Evolutionary conservation across 768 basidiomycete species (phyloP), one percentile per base, ranked within the genome.

Genomic region (Trametes cubensis): DNA sequence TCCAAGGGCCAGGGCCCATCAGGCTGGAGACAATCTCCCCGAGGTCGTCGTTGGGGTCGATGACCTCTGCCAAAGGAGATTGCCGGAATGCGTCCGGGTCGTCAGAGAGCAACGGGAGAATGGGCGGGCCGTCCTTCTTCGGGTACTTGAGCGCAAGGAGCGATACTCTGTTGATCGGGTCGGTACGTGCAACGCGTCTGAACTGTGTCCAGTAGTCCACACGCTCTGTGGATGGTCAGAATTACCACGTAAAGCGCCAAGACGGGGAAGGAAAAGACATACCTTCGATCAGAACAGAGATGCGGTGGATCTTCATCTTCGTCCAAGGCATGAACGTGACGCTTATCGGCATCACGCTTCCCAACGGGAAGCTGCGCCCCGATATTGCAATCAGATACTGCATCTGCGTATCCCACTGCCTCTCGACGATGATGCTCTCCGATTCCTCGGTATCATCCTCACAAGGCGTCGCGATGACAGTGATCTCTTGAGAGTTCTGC

Each of bases 1-100:
- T 80, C 95, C 95, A 98, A 14, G 96, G 95, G 0, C 96, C 95
- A 2, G 85, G 84, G 28, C 89, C 89, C 86, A 87, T 87, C 62
- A 84, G 75, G 46, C 70, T 79, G 21, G 88, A 84, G 28, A 81
- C 84, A 51, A 82, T 72, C 55, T 88, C 85, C 0, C 82, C 83
- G 28, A 81, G 68, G 66, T 86, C 82, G 47, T 81, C 78, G 25
- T 81, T 80, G 3, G 81, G 77, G 5, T 74, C 55, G 21, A 84
- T 70, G 21, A 89, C 70, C 8, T 75, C 73, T 42, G 81, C 75
- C 1, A 96, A 75, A 0, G 95, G 92, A 0, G 92, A 94, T 8
- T 82, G 76, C 41, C 73, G 79, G 67, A 87, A 77, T 1, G 83
- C 88, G 45, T 89, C 80, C 0, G 81, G 75, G 38, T 87, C 83